These are phyloP conservation scores for Monosporascus sp. DNA, from an alignment of 2,329 filamentous ascomycete genomes.

Conservation along the genomic window DNA sequence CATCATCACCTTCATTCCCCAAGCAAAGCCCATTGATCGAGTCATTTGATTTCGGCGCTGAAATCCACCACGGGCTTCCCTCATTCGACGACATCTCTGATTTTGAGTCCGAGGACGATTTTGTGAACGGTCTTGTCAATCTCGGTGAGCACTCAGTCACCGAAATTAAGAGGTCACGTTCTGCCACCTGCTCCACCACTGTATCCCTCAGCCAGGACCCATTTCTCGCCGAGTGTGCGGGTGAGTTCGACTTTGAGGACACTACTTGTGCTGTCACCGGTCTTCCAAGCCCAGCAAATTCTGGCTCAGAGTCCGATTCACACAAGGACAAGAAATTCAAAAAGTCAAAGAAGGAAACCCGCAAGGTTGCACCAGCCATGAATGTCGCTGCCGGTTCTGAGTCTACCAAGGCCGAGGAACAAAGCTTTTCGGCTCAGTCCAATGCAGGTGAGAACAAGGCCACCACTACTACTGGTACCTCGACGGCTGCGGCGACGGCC, in stretches of 20 bases:
- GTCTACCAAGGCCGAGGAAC: constrained; percentile 27
- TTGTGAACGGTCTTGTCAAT: constrained; percentile 68
- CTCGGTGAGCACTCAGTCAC: constrained; percentile 50
- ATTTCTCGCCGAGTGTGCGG: constrained; percentile 61
- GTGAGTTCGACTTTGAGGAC: constrained; percentile 67
- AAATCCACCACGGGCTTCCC: constrained; percentile 56
- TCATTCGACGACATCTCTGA: constrained; percentile 83
- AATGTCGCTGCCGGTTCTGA: constrained; percentile 35
- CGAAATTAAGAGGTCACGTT: constrained; percentile 65
- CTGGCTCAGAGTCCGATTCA: constrained; percentile 41
- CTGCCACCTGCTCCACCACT: constrained; percentile 62
- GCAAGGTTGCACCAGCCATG: constrained; percentile 36
- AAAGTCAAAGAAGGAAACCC: constrained; percentile 44
- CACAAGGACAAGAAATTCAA: constrained; percentile 55
- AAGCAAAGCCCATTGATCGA: constrained; percentile 40
- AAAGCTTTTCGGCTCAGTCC: constrained; percentile 31
- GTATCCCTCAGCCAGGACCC: constrained; percentile 69
- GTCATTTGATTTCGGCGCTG: constrained; percentile 49
- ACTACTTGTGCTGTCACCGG: constrained; percentile 56
- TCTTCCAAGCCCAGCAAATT: constrained; percentile 58
- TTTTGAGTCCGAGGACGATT: constrained; percentile 86
- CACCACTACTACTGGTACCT: constrained; percentile 34
- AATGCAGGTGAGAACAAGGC: constrained; percentile 31
- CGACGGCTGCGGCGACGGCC: constrained; percentile 37
- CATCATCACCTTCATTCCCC: constrained; percentile 30